Conservation (phyloP, 768 basidiomycete genomes). For the Tulasnella sp. region DNA sequence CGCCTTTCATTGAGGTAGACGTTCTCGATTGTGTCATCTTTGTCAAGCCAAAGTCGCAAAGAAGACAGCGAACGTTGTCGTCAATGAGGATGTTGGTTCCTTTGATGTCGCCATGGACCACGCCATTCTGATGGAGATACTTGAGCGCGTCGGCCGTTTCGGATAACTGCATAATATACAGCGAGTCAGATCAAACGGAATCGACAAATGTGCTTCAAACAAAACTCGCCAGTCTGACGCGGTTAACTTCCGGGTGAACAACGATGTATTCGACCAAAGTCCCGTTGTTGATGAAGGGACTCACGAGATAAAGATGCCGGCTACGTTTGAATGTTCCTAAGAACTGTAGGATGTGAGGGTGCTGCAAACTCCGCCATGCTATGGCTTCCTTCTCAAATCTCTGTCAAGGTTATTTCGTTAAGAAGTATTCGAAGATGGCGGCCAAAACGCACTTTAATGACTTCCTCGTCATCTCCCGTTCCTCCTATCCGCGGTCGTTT, state of each 20-base stretch:
- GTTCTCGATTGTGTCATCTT: background rate
- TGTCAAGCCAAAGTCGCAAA: slow-evolving; percentile 18
- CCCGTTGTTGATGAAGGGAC: background rate
- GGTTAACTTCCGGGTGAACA: background rate
- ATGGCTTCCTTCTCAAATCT: background rate
- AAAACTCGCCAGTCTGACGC: background rate
- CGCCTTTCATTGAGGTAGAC: background rate
- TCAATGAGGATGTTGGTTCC: slow-evolving; percentile 2
- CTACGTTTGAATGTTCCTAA: background rate
- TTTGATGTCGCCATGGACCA: slow-evolving; percentile 25
- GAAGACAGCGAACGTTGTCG: background rate
- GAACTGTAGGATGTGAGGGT: background rate
- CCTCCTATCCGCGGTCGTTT: background rate
- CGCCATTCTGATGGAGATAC: background rate
- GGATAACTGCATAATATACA: background rate
- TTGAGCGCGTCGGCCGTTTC: background rate
- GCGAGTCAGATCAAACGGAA: background rate
- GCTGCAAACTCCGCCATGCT: background rate
- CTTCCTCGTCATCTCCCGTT: background rate
- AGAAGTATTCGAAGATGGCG: background rate
- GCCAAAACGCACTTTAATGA: background rate
- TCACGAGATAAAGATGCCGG: background rate
- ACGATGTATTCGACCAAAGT: background rate
- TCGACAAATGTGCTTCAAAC: background rate
- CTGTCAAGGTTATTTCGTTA: background rate